Evolutionary conservation across 495 filamentous ascomycete species (phyloP).

Genomic region (Emericellopsis terricola): DNA sequence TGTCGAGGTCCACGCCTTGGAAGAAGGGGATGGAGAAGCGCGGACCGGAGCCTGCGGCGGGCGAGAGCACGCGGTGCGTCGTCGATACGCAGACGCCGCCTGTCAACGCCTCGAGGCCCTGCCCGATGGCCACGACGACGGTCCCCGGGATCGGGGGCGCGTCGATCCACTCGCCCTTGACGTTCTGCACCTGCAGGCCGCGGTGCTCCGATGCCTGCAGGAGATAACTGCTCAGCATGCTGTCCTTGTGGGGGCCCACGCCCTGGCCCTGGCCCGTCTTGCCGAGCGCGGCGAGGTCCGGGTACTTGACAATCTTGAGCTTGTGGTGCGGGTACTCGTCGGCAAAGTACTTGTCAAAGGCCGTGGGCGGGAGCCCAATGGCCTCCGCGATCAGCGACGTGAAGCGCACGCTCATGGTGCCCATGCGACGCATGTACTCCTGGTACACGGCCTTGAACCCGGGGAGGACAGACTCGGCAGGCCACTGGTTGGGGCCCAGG

Average conservation of each 20-base stretch:
- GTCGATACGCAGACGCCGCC: constrained; percentile 73
- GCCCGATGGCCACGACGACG: constrained; percentile 83
- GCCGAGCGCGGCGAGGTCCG: constrained; percentile 34
- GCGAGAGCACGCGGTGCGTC: constrained; percentile 65
- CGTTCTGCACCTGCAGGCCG: constrained; percentile 83
- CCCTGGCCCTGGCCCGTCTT: constrained; percentile 39
- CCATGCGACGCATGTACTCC: constrained; percentile 60
- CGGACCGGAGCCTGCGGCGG: constrained; percentile 44
- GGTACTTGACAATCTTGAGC: constrained; percentile 85
- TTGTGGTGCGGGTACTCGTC: constrained; percentile 61
- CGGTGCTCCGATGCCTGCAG: constrained; percentile 66
- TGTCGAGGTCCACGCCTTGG: constrained; percentile 71
- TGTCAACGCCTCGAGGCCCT: constrained; percentile 81
- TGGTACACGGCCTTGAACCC: constrained; percentile 51
- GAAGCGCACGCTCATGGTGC: constrained; percentile 51
- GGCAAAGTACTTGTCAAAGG: constrained; percentile 76
- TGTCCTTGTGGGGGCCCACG: constrained; percentile 89
- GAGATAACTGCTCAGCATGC: constrained; percentile 71
- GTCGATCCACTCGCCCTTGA: constrained; percentile 60
- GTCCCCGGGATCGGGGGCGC: constrained; percentile 42
- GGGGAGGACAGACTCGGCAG: constrained; percentile 45
- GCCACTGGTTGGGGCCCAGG: constrained; percentile 84
- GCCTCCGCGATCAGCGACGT: constrained; percentile 77
- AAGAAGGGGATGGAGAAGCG: constrained; percentile 84
- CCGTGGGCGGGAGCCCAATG: constrained; percentile 49